A percentile compares a stretch with the other conserved stretches of the same genome.
These are phyloP conservation scores for Hyphodiscus sp. DNA, from an alignment of 2,329 filamentous ascomycete genomes.

Conservation along the genomic window DNA sequence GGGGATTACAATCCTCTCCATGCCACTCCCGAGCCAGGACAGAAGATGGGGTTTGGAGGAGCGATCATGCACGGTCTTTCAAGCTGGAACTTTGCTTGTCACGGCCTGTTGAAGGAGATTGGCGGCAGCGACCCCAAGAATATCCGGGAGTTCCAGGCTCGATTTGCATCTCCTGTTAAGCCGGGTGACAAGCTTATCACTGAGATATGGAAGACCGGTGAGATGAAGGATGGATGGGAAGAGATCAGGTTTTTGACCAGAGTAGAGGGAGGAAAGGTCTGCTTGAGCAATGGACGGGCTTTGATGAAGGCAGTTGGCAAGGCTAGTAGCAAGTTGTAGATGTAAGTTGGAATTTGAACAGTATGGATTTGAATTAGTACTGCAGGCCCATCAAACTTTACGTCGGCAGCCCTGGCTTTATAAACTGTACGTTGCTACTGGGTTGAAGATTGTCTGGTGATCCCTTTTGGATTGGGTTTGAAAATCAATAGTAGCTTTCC, in stretches of 20 bases:
- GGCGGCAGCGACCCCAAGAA: slow-evolving; percentile 74
- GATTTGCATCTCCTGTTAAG: slow-evolving; percentile 79
- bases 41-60: slow-evolving; percentile 87
- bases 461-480: no score
- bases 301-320: slow-evolving; percentile 44
- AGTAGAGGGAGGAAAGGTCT: slow-evolving; percentile 76
- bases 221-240: slow-evolving; percentile 63
- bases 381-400: no score
- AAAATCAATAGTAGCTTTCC: no score
- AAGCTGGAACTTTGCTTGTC: slow-evolving; percentile 75
- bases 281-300: slow-evolving; percentile 79
- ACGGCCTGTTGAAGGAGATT: slow-evolving; percentile 65
- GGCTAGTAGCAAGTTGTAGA: slow-evolving; percentile 22
- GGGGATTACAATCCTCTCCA: slow-evolving; percentile 94
- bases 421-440: no score
- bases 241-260: slow-evolving; percentile 76
- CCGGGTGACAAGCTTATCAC: slow-evolving; percentile 78
- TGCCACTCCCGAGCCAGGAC: slow-evolving; percentile 75
- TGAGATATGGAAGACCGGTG: slow-evolving; percentile 73
- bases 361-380: background rate
- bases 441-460: no score
- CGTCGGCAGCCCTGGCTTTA: no score
- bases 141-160: slow-evolving; percentile 80
- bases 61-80: slow-evolving; percentile 85
- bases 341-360: background rate